These are phyloP conservation scores for Starmerella geochares DNA, from an alignment of 805 yeast species.

Conservation along the genomic window DNA sequence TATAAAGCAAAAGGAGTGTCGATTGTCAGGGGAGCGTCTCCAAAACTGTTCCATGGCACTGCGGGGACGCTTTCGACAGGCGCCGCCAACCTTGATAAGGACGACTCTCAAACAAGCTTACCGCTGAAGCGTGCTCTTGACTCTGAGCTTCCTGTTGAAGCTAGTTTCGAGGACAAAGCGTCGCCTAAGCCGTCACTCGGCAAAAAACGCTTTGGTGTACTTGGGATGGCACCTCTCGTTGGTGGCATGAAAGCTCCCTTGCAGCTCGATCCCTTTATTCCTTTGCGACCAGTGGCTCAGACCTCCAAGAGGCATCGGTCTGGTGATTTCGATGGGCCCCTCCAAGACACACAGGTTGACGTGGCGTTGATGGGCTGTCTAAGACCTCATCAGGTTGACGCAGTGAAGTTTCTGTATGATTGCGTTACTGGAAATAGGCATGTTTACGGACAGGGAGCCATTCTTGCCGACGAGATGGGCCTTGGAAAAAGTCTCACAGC, in stretches of 20 bases:
- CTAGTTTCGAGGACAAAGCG: no score
- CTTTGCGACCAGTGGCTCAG: background rate
- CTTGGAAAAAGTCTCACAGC: constrained; percentile 83
- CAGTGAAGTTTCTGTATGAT: constrained; percentile 69
- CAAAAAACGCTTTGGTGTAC: background rate
- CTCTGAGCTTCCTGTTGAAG: no score
- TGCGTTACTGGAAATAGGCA: constrained; percentile 64
- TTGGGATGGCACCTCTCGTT: background rate
- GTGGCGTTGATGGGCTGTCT: constrained; percentile 29
- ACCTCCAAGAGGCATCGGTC: background rate
- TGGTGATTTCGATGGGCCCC: background rate
- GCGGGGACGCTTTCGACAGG: no score
- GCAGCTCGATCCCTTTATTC: background rate
- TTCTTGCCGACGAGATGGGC: constrained; percentile 97
- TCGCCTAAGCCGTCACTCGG: background rate
- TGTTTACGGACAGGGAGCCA: constrained; percentile 51
- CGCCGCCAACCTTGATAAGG: no score
- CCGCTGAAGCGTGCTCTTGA: no score
- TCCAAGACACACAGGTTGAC: background rate
- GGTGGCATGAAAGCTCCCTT: background rate
- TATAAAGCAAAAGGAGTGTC: no score
- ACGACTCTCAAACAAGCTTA: no score
- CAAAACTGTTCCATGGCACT: no score
- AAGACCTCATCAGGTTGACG: constrained; percentile 82
- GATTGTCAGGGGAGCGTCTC: no score